Percentiles rank a stretch among this genome's conserved stretches.
Conservation (phyloP, 805 yeast genomes). For the Myxozyma geophila region DNA sequence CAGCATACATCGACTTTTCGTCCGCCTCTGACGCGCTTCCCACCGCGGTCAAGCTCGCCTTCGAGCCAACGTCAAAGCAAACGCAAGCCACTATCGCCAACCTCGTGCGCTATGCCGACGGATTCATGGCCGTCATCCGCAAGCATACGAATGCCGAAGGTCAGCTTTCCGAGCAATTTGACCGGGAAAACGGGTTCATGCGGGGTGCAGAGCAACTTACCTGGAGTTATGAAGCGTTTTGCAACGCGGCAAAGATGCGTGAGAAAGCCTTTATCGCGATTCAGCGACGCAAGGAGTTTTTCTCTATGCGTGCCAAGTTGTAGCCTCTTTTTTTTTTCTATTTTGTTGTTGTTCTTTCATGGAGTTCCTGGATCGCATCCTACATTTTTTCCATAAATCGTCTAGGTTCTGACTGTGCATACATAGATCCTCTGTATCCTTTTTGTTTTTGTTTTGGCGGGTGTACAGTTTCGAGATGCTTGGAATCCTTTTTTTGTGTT, state of each 20-base stretch:
- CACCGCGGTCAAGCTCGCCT: slow-evolving; percentile 14
- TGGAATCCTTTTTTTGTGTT: neutral
- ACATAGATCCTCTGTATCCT: neutral
- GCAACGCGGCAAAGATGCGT: slow-evolving; percentile 59
- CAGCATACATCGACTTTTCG: slow-evolving; percentile 15
- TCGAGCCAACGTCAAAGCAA: slow-evolving; percentile 13
- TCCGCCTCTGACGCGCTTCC: slow-evolving; percentile 12
- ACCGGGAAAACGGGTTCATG: slow-evolving; percentile 77
- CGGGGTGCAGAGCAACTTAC: slow-evolving; percentile 87
- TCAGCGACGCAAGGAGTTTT: slow-evolving; percentile 5
- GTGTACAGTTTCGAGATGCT: neutral
- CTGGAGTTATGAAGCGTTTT: slow-evolving; percentile 85
- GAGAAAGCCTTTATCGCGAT: slow-evolving; percentile 1
- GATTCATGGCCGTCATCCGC: slow-evolving; percentile 53
- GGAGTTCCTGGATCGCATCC: neutral
- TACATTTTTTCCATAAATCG: neutral
- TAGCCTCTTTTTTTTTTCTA: neutral
- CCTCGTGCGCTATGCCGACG: slow-evolving; percentile 51
- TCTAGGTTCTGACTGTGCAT: slow-evolving; percentile 10
- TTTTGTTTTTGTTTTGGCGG: neutral
- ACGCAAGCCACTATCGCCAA: slow-evolving; percentile 25
- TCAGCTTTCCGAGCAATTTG: slow-evolving; percentile 86
- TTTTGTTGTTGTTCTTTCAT: neutral
- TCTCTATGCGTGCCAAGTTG: slow-evolving; percentile 6
- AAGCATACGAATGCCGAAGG: slow-evolving; percentile 63